Evolutionary conservation across 306 rosid genomes (phyloP).

Genomic region (Sicyos edulis): DNA sequence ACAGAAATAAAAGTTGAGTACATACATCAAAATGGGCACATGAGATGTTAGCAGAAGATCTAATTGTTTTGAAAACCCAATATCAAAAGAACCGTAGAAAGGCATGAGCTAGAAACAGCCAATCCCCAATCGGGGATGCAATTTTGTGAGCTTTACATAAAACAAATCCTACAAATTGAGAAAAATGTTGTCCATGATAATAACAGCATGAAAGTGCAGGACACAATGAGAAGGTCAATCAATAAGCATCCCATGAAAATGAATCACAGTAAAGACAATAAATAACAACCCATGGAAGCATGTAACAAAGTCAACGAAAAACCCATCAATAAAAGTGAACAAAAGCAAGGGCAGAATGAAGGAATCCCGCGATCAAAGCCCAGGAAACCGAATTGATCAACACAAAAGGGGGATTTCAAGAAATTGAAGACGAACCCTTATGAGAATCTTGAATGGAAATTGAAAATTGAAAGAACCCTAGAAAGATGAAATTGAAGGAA

Average conservation of each 20-base stretch:
- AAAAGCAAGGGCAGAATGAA: neutral
- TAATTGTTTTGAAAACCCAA: neutral
- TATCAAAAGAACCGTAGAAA: neutral
- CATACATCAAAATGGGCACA: neutral
- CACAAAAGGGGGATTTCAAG: neutral
- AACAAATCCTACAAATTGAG: neutral
- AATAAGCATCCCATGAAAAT: neutral
- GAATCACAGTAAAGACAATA: neutral
- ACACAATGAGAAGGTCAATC: neutral
- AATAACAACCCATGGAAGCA: neutral
- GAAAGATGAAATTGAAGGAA: constrained; percentile 7
- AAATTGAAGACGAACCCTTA: neutral
- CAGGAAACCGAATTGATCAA: neutral
- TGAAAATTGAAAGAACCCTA: constrained; percentile 8
- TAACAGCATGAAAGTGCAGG: neutral
- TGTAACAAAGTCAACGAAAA: constrained; percentile 7
- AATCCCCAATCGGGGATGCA: neutral
- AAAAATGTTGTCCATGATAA: neutral
- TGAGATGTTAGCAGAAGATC: neutral
- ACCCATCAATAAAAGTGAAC: neutral
- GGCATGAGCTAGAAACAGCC: neutral
- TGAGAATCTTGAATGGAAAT: neutral
- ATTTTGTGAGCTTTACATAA: neutral
- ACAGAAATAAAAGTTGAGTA: neutral
- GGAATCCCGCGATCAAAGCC: neutral